Evolutionary conservation across 176 grass and related monocot genomes (phyloP), one percentile per base, ranked within the genome.

Genomic region (Carex parvula): DNA sequence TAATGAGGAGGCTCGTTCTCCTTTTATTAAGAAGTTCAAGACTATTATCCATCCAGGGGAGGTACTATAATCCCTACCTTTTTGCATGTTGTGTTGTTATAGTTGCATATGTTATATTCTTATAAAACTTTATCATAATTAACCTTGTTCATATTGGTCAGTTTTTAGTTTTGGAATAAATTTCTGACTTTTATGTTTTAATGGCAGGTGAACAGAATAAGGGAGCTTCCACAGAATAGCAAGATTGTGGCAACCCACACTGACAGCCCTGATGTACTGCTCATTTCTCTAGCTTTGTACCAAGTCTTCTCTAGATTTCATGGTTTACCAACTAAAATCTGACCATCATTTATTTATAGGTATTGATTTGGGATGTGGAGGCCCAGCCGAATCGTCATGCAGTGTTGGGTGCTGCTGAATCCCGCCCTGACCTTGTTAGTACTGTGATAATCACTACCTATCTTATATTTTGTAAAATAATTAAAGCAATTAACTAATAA

Each of bases 21-120:
- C 97, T 52, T 96, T 96, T 88, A 90, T 99, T 8, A 99, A 99
- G 77, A 99, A 96, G 85, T 94, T 88, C 57, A 99, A 99, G 88
- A 99, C 97, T 75, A 96, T 99, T 32, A 90, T 99, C 84, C 97
- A 99, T 89, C 97, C 97, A 63, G 97, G 97, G 64, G 97, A 99
- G 90, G 97, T 99, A 92, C 70, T 70, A 48, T 57, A 32, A 78
- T 78, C 6, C 6, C 6, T 77, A 15, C 60, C 62, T 35, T 10
- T 44, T 63, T 0, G 9, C 64, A 39, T 55, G 52, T 70, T 50
- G 12, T 66, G 26, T 70, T 58, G 16, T 30, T 53, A 3, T 1
- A 82, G 8, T 78, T 78, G 5, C 15, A 32, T 35, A 17, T 56
- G 50, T 33, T 56, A 57, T 78, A 56, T 55, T n/a, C 73, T 32